A percentile compares a stretch with the other conserved stretches of the same genome.
Evolutionary conservation across 2,329 filamentous ascomycete genomes (phyloP).

Genomic region (Colletotrichum coccodes): DNA sequence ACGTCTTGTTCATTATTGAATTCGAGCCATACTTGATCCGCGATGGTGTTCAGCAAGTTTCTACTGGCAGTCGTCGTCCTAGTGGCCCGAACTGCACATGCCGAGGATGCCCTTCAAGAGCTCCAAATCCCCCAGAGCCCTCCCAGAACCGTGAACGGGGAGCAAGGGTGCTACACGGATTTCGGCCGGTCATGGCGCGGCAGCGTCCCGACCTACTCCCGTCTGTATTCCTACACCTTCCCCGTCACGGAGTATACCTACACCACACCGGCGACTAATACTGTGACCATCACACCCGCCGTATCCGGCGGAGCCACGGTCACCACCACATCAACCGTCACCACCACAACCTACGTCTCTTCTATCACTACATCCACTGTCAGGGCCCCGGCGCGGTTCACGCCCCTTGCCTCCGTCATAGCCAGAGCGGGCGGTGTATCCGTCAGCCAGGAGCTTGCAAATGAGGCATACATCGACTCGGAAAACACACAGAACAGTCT

Average conservation of each 20-base stretch:
- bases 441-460: background rate
- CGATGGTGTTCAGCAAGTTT: background rate
- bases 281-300: constrained; percentile 14
- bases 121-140: background rate
- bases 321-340: constrained; percentile 6
- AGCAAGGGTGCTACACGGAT: constrained; percentile 29
- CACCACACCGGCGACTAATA: constrained; percentile 7
- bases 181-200: background rate
- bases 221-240: constrained; percentile 19
- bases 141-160: constrained; percentile 3
- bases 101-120: background rate
- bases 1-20: background rate
- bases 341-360: constrained; percentile 7
- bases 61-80: background rate
- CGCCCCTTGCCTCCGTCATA: constrained; percentile 7
- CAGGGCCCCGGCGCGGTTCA: background rate
- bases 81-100: background rate
- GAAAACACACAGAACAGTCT: background rate
- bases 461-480: background rate
- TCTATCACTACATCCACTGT: constrained; percentile 9
- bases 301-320: background rate
- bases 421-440: too few relatives aligned
- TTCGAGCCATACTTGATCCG: background rate
- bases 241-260: constrained; percentile 21
- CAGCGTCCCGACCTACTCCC: constrained; percentile 9